A percentile compares a stretch with the other conserved stretches of the same genome.
Conservation (phyloP, 1,284 basidiomycete genomes). For the Moniliophthora roreri region DNA sequence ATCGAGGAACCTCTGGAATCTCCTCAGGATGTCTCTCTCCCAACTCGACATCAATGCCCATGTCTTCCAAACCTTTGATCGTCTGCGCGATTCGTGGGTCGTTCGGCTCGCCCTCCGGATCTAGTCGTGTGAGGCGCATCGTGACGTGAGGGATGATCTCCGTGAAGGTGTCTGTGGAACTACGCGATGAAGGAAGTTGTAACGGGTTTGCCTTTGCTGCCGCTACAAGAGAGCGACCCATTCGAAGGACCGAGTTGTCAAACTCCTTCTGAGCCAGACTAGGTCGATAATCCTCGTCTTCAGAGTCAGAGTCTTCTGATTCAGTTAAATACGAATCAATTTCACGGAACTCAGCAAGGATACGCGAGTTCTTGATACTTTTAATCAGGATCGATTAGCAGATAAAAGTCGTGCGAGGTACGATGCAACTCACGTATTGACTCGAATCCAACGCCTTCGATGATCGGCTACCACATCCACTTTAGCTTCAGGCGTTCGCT, state of each 20-base stretch:
- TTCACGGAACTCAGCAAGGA: slow-evolving; percentile 77
- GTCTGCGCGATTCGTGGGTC: slow-evolving; percentile 67
- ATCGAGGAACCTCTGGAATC: slow-evolving; percentile 18
- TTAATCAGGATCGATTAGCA: neutral
- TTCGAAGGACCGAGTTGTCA: slow-evolving; percentile 70
- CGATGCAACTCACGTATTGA: slow-evolving; percentile 72
- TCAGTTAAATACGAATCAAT: slow-evolving; percentile 79
- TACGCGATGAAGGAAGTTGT: slow-evolving; percentile 26
- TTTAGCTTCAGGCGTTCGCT: slow-evolving; percentile 52
- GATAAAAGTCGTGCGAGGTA: neutral
- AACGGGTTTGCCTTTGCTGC: slow-evolving; percentile 58
- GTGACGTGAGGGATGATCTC: slow-evolving; percentile 40
- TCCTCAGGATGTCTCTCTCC: slow-evolving; percentile 50
- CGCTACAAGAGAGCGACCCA: slow-evolving; percentile 58
- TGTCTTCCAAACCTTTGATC: slow-evolving; percentile 48
- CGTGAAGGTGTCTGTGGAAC: slow-evolving; percentile 9
- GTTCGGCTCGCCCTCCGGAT: slow-evolving; percentile 40
- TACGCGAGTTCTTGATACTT: slow-evolving; percentile 75
- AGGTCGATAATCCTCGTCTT: slow-evolving; percentile 26
- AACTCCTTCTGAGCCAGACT: slow-evolving; percentile 50
- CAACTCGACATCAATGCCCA: slow-evolving; percentile 68
- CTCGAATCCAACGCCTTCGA: slow-evolving; percentile 73
- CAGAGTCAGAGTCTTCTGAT: slow-evolving; percentile 43
- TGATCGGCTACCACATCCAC: slow-evolving; percentile 79
- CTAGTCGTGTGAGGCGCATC: slow-evolving; percentile 69